These are phyloP conservation scores for Exophiala sp. DNA, from an alignment of 2,329 filamentous ascomycete genomes.

Conservation along the genomic window DNA sequence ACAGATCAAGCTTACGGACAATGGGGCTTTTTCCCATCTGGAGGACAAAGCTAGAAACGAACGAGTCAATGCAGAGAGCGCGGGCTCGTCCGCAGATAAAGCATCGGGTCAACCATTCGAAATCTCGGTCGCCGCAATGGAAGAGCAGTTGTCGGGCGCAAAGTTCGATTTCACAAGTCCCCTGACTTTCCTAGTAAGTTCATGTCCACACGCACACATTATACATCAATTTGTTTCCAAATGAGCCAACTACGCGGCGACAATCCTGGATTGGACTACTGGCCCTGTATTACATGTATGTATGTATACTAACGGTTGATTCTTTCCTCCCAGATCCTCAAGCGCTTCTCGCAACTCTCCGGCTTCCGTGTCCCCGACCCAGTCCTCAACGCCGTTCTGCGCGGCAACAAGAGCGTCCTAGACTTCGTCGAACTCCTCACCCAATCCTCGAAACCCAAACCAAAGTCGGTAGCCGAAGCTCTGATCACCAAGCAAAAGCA, in stretches of 20 bases:
- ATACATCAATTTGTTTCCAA: too few relatives aligned
- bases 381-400: slow-evolving; percentile 51
- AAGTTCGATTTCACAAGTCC: slow-evolving; percentile 50
- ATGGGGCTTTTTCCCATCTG: slow-evolving; percentile 12
- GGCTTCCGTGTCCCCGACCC: slow-evolving; percentile 68
- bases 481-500: slow-evolving; percentile 16
- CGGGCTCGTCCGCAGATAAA: not conserved
- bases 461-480: slow-evolving; percentile 37
- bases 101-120: slow-evolving; percentile 23
- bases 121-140: slow-evolving; percentile 29
- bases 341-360: slow-evolving; percentile 75
- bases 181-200: slow-evolving; percentile 66
- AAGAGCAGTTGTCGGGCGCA: slow-evolving; percentile 37
- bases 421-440: slow-evolving; percentile 33
- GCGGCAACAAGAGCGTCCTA: slow-evolving; percentile 52
- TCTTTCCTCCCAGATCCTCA: slow-evolving; percentile 58
- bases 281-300: too few relatives aligned
- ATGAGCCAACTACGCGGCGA: too few relatives aligned
- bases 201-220: too few relatives aligned
- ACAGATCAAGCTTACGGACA: slow-evolving; percentile 9
- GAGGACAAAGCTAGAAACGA: slow-evolving; percentile 6
- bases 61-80: not conserved
- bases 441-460: slow-evolving; percentile 48
- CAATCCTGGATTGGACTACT: too few relatives aligned
- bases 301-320: slow-evolving; percentile 12